Evolutionary conservation across 768 basidiomycete genomes (phyloP), one percentile per base, ranked within the genome.

Genomic region (Podaxis pistillaris): DNA sequence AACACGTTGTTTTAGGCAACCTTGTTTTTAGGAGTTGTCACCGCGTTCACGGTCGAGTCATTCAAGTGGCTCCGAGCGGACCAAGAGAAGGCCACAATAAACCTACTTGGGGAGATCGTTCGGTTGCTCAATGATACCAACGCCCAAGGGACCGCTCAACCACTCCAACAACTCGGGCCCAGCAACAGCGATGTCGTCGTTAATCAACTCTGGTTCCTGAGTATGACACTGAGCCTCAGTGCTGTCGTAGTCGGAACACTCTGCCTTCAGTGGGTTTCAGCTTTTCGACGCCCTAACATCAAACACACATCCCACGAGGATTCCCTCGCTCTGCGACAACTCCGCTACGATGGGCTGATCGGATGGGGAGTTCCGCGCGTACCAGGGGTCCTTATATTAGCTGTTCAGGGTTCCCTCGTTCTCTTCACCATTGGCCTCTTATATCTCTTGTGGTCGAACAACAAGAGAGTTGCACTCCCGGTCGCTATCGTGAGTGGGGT

Each of bases 201-300:
- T 9, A 63, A 63, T 22, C 57, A 57, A 33, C 8, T 63, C 38
- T 63, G 56, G 62, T 63, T 63, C 24, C 28, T 63, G 22, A 63
- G 62, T 6, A 51, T 63, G 56, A 57, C 56, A 28, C 9, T 63
- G 46, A 63, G 62, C 46, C 36, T 63, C 26, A 36, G 52, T n/a
- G 62, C 57, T 7, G 57, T 56, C 36, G 37, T 52, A 22, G 40
- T 50, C 3, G 62, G 56, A 3, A 63, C 51, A 12, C 57, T 63
- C 5, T 63, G 62, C 19, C 49, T 63, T 6, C 62, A 63, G 37
- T 63, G 62, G 62, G 24, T 63, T 22, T 53, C 56, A 2, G 47
- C 38, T 4, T 63, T 57, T 15, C 55, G 51, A 4, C 56, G 62
- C 1, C 33, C 55, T 7, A 26, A 63, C 2, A 22, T 53, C 46